These are phyloP conservation scores for Tubosaeta sp. DNA, from an alignment of 768 basidiomycete species.

Conservation along the genomic window DNA sequence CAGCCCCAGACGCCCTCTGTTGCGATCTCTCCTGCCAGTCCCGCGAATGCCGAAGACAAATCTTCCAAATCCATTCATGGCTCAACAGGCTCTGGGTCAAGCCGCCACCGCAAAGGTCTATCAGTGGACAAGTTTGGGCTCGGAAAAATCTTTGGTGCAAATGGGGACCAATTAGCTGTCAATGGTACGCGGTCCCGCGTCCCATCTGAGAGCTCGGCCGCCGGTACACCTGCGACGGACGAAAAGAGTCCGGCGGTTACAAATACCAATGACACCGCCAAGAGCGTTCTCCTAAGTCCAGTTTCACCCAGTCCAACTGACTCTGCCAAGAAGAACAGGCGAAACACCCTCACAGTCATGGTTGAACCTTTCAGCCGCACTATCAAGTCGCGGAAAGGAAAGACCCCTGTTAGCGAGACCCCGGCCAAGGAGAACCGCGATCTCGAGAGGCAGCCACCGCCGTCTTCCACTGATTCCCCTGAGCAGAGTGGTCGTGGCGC, in stretches of 20 bases:
- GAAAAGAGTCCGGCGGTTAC: conserved; percentile 14
- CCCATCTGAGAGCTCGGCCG: conserved; percentile 38
- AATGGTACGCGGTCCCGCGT: conserved; percentile 37
- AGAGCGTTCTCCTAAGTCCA: conserved; percentile 36
- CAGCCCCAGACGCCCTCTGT: conserved; percentile 28
- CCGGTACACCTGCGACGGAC: conserved; percentile 17
- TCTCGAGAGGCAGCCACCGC: conserved; percentile 32
- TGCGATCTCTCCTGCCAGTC: conserved; percentile 40
- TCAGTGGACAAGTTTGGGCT: conserved; percentile 79
- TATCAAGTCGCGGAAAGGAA: conserved; percentile 35
- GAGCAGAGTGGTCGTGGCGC: conserved; percentile 23
- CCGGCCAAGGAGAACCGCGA: conserved; percentile 44
- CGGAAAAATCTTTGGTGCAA: conserved; percentile 63
- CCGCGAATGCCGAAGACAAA: conserved; percentile 28
- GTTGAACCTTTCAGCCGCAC: conserved; percentile 67
- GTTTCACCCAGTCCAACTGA: conserved; percentile 24
- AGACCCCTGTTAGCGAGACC: conserved; percentile 29
- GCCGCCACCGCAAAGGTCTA: conserved; percentile 62
- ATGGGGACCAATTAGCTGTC: conserved; percentile 29
- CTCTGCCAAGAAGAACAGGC: conserved; percentile 53
- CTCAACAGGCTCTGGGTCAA: conserved; percentile 39
- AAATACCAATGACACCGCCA: conserved; percentile 17
- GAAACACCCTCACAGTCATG: conserved; percentile 87
- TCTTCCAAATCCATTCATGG: conserved; percentile 27
- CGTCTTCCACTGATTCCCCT: conserved; percentile 30